Conservation (phyloP, 768 basidiomycete genomes). For the Rhizopogon vinicolor region DNA sequence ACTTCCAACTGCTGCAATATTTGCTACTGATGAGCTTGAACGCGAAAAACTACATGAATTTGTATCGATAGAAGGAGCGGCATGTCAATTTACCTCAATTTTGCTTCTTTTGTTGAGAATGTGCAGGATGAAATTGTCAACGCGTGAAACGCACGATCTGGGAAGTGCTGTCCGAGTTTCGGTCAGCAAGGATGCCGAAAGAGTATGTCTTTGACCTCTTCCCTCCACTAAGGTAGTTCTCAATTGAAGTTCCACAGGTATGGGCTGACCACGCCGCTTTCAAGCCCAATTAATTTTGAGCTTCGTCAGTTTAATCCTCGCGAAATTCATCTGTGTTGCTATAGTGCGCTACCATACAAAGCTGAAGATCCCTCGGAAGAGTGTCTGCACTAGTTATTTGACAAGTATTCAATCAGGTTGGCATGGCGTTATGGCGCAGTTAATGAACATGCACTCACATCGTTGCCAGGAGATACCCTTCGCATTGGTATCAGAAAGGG, state of each 20-base stretch:
- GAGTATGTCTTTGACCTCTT: constrained; percentile 90
- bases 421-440: constrained; percentile 6
- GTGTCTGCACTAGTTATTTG: constrained; percentile 83
- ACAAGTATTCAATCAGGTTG: constrained; percentile 55
- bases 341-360: constrained; percentile 88
- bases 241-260: constrained; percentile 35
- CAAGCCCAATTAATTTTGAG: not conserved
- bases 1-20: constrained; percentile 59
- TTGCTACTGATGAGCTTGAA: constrained; percentile 73
- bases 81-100: constrained; percentile 25
- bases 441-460: not conserved
- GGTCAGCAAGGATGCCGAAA: constrained; percentile 60
- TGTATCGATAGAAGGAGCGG: constrained; percentile 63
- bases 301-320: constrained; percentile 47
- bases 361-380: constrained; percentile 73
- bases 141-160: constrained; percentile 75
- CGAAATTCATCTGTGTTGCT: constrained; percentile 85
- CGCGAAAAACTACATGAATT: constrained; percentile 84
- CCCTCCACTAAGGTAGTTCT: too few relatives aligned
- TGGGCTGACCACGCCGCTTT: constrained; percentile 1
- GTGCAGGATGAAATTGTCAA: constrained; percentile 76
- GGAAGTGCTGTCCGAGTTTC: constrained; percentile 87
- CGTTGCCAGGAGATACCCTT: constrained; percentile 49
- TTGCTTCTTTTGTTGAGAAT: constrained; percentile 3
- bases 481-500: constrained; percentile 63